Evolutionary conservation across 2,329 filamentous ascomycete species (phyloP).

Genomic region (Colletotrichum costaricense): DNA sequence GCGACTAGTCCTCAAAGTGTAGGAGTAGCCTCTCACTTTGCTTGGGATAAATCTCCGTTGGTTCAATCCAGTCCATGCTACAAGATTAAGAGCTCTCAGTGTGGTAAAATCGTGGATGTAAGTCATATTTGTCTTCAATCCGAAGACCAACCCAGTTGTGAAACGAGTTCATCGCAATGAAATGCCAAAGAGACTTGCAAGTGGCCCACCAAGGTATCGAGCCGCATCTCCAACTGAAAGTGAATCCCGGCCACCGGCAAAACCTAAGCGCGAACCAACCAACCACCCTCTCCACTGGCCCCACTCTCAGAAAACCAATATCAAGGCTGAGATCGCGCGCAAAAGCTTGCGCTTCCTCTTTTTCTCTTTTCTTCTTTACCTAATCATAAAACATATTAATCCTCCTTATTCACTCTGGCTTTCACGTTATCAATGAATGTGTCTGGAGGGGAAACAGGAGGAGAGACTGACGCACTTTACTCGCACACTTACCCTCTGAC

Average conservation of each 20-base stretch:
- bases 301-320: slow-evolving; percentile 10
- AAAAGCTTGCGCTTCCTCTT: background rate
- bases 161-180: background rate
- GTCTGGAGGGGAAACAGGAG: slow-evolving; percentile 78
- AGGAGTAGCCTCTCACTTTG: too few relatives aligned
- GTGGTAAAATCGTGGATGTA: too few relatives aligned
- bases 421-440: slow-evolving; percentile 64
- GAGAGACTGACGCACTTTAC: slow-evolving; percentile 62
- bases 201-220: background rate
- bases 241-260: slow-evolving; percentile 21
- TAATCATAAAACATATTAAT: slow-evolving; percentile 48
- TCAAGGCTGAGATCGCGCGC: slow-evolving; percentile 35
- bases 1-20: too few relatives aligned
- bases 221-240: background rate
- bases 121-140: background rate
- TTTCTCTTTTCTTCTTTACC: slow-evolving; percentile 45
- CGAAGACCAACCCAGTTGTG: background rate
- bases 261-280: slow-evolving; percentile 10
- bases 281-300: background rate
- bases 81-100: too few relatives aligned
- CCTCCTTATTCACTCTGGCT: slow-evolving; percentile 78
- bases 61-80: too few relatives aligned
- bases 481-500: slow-evolving; percentile 63
- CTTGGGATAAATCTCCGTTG: too few relatives aligned
- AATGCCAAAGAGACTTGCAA: background rate